Base-by-base conservation (phyloP, 2,329 filamentous ascomycete genomes). In the Dactylella cylindrospora region DNA sequence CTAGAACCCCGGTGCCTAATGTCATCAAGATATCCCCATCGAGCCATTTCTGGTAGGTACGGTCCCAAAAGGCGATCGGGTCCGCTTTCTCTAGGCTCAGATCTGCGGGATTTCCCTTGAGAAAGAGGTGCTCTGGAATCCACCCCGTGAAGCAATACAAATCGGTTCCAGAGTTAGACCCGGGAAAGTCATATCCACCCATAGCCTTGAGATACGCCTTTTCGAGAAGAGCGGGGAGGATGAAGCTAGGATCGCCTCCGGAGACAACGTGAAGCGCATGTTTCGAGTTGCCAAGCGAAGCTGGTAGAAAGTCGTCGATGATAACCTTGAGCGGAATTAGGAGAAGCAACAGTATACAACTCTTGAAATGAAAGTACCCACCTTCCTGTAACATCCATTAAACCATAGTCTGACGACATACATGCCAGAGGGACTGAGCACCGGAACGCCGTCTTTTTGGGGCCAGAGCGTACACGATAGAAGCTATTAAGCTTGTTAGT, bases 131-230 rank as follows among this genome's bases (percentile, higher is more conserved):
- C 73, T 98, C 90, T 0, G 93, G 93, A 43, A 98, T 90, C 93
- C 93, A 98, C 23, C 93, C 91, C 0, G 87, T 95, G 50, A 98
- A 74, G 1, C 94, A 85, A 82, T 88, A 95, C 3, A 98, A 75
- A 73, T 98, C 93, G 2, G 91, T 97, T 8, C 89, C 90, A 0
- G 91, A 97, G 72, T 97, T 97, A 70, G 93, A 97, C 5, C 93
- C 93, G 0, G 93, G 91, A 67, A 98, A 98, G 70, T 98, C 90
- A 71, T 98, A 98, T 26, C 93, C 93, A 22, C 93, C 93, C 52
- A 91, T 82, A 8, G 97, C 83, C 75, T 97, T 98, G 1, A 98
- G 77, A 68, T 98, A 98, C 0, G 93, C 93, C 71, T 98, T 98
- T 71, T 98, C 93, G 12, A 97, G 76, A 3, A 98, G 77, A 1